Evolutionary conservation across 495 filamentous ascomycete species (phyloP), one percentile per base, ranked within the genome.

Genomic region (Rusavskia elegans): DNA sequence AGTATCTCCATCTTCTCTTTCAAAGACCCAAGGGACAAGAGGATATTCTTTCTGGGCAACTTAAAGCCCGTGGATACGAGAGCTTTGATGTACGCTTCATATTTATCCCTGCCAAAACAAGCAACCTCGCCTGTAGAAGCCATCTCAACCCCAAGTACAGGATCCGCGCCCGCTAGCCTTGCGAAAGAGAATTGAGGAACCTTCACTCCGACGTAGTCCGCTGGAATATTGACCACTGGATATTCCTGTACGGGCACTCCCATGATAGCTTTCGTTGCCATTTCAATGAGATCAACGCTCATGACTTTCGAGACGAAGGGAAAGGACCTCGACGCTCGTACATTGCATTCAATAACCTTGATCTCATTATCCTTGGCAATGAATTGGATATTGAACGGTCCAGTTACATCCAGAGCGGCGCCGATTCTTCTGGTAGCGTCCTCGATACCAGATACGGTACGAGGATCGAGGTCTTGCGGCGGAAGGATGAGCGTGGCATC

Each of bases 331-430:
- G 92, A 96, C 19, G 92, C 92, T 49, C 92, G 80, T 40, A 97
- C 92, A 62, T 98, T 98, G 69, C 92, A 98, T 69, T 98, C 92
- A 56, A 98, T 98, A 55, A 98, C 92, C 74, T 97, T 98, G 70
- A 98, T 97, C 59, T 96, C 92, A 62, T 97, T 96, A 66, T 97
- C 88, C 72, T 98, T 98, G 49, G 92, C 92, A 59, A 98, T 98
- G 70, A 98, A 98, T 66, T 98, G 92, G 55, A 98, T 98, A 69
- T 98, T 98, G 77, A 83, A 95, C 20, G 92, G 92, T 42, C 92
- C 92, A 39, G 92, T 97, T 45, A 98, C 84, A 60, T 97, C 95
- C 21, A 98, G 79, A 27, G 93, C 92, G 57, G 85, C 81, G 52
- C 84, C 92, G 51, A 98, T 98, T 76, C 95, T 95, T 52, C 85